Conservation (phyloP, 1,284 basidiomycete genomes). For the Rhodotorula sp. region DNA sequence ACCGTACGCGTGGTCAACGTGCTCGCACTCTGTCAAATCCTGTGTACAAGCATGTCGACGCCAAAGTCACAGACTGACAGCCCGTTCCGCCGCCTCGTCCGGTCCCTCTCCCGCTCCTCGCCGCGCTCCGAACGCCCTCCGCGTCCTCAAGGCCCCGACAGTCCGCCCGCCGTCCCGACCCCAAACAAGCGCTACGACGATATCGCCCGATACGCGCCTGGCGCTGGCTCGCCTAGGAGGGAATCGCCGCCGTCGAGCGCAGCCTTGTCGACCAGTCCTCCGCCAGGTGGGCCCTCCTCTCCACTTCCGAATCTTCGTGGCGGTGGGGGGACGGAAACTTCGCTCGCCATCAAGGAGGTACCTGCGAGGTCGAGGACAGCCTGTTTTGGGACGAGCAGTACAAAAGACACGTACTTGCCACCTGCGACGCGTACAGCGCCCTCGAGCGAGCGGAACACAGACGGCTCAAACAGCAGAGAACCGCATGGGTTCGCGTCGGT, state of each 20-base stretch:
- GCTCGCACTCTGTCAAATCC: too few species aligned
- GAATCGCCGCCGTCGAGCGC: background rate
- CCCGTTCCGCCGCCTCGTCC: slow-evolving; percentile 22
- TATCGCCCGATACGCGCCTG: slow-evolving; percentile 1
- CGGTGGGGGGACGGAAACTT: background rate
- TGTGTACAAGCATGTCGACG: background rate
- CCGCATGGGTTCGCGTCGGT: too few species aligned
- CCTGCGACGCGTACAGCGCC: background rate
- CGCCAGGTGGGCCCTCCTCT: slow-evolving; percentile 7
- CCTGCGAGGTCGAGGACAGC: too few species aligned
- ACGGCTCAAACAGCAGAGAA: too few species aligned
- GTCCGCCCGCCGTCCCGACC: background rate
- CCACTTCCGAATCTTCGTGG: background rate
- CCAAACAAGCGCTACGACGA: slow-evolving; percentile 9
- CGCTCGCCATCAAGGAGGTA: too few species aligned
- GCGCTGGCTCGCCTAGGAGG: background rate
- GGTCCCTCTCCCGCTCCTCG: slow-evolving; percentile 21
- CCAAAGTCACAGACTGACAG: slow-evolving; percentile 14
- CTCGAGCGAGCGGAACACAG: background rate
- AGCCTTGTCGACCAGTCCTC: slow-evolving; percentile 7
- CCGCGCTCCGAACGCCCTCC: slow-evolving; percentile 4
- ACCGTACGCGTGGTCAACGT: too few species aligned
- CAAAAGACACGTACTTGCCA: too few species aligned
- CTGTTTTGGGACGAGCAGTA: background rate
- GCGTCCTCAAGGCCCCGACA: background rate